These are phyloP conservation scores for Verticillium alfalfae DNA, from an alignment of 2,329 filamentous ascomycete species.

Conservation along the genomic window DNA sequence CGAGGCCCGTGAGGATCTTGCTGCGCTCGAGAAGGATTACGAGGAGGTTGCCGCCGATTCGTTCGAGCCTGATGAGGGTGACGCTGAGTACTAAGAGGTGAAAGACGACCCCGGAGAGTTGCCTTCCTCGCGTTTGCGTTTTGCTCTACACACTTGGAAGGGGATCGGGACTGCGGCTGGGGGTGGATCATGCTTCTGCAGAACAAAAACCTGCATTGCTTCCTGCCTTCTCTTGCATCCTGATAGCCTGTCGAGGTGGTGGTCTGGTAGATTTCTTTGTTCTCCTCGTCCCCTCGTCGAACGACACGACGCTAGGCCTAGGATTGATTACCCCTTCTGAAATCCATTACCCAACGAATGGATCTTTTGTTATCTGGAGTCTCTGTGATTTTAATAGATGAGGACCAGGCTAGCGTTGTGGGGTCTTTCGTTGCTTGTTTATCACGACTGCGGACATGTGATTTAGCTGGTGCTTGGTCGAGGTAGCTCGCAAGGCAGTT, in stretches of 20 bases:
- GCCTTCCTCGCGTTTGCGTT: conserved; percentile 3
- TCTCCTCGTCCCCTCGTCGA: conserved; percentile 7
- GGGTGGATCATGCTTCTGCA: background rate
- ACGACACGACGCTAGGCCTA: conserved; percentile 8
- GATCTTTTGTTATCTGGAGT: conserved; percentile 8
- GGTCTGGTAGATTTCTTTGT: conserved; percentile 9
- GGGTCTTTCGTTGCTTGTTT: background rate
- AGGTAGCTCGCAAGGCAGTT: background rate
- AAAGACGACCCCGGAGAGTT: conserved; percentile 1
- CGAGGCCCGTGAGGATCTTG: conserved; percentile 80
- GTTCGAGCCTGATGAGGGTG: conserved; percentile 55
- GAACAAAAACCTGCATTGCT: background rate
- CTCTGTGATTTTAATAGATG: conserved; percentile 8
- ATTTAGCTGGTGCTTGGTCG: background rate
- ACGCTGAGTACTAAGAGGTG: conserved; percentile 69
- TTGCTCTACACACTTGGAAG: conserved; percentile 5
- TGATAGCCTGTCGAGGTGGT: conserved; percentile 9
- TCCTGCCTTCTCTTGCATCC: conserved; percentile 2
- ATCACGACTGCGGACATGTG: background rate
- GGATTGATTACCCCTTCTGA: conserved; percentile 4
- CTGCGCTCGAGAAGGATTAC: conserved; percentile 81
- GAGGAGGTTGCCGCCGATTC: conserved; percentile 79
- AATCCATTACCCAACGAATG: conserved; percentile 8
- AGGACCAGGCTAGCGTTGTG: conserved; percentile 2
- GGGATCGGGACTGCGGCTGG: conserved; percentile 2